phyloP scores from a whole-genome alignment of 2,329 filamentous ascomycete species.

The Hortaea sp. region DNA sequence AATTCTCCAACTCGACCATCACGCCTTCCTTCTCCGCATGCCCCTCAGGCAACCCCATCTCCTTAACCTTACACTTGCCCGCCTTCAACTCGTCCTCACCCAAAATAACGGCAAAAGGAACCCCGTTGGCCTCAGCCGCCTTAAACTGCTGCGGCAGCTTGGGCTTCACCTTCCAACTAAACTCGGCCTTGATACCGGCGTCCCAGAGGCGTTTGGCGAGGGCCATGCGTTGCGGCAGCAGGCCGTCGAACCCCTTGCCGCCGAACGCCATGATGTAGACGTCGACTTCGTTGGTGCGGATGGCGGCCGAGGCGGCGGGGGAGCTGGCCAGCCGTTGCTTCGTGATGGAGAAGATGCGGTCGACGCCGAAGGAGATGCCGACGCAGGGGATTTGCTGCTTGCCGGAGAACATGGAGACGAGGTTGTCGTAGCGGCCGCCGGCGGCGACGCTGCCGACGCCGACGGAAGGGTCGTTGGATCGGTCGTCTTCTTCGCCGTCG shows the following conservation, averaged over 20 bases:
- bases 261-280: slow-evolving; percentile 94
- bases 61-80: slow-evolving; percentile 82
- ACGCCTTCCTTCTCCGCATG: slow-evolving; percentile 88
- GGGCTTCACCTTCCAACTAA: slow-evolving; percentile 80
- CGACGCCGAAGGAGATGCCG: slow-evolving; percentile 86
- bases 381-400: slow-evolving; percentile 73
- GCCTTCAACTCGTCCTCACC: slow-evolving; percentile 80
- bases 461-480: slow-evolving; percentile 67
- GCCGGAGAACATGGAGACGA: slow-evolving; percentile 87
- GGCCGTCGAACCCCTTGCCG: slow-evolving; percentile 70
- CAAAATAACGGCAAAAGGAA: slow-evolving; percentile 80
- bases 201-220: slow-evolving; percentile 72
- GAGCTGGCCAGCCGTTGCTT: slow-evolving; percentile 63
- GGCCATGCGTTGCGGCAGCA: slow-evolving; percentile 74
- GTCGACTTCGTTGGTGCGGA: slow-evolving; percentile 67
- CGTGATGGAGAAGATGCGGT: slow-evolving; percentile 88
- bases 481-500: slow-evolving; percentile 48
- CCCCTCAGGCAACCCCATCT: slow-evolving; percentile 65
- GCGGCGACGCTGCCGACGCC: slow-evolving; percentile 83
- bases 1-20: slow-evolving; percentile 53
- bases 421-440: slow-evolving; percentile 82
- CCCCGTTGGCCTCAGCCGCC: slow-evolving; percentile 65
- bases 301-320: slow-evolving; percentile 38
- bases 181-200: slow-evolving; percentile 84
- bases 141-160: slow-evolving; percentile 87